Evolutionary conservation across 495 filamentous ascomycete genomes (phyloP), one percentile per base, ranked within the genome.

Genomic region (Xylona heveae): DNA sequence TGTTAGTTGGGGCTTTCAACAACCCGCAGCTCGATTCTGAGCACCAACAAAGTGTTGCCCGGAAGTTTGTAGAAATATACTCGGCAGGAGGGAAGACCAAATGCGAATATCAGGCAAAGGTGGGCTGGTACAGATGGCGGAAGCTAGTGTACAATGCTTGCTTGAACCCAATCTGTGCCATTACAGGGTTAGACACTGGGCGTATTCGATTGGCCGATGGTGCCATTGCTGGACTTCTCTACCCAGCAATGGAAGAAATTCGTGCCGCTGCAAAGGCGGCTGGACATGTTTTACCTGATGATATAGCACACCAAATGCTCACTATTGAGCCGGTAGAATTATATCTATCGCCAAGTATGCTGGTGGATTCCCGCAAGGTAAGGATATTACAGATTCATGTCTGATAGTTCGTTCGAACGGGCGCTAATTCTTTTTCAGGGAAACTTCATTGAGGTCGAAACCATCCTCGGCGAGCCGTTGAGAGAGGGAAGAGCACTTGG

Each of bases 391-490:
- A 25, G n/a, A n/a, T n/a, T n/a, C n/a, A n/a, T n/a, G n/a, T n/a
- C 23, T 25, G 8, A 8, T 13, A 25, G 23, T 25, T 7, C 23
- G 23, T 13, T 25, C 23, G 8, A 7, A 7, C 7, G 13, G 23
- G 8, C 13, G 23, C 7, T 13, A n/a, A n/a, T n/a, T n/a, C 13
- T 8, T 13, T 13, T 13, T 7, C 23, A 57, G 58, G 59, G 56
- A 6, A 60, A 57, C 36, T 66, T 48, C 38, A 58, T 57, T 29
- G 64, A 69, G 38, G 53, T 54, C 27, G 63, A 67, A 37, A 62
- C 58, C 37, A 56, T 65, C 15, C 47, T 64, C 5, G 61, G 63
- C 0, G 62, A 66, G 41, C 61, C 64, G 3, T 17, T 68, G 30
- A 40, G 57, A 5, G 64, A 65, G 37, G 62, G 48, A 0, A 41